These are phyloP conservation scores for Cairneyella variabilis DNA, from an alignment of 495 filamentous ascomycete genomes.

Conservation along the genomic window DNA sequence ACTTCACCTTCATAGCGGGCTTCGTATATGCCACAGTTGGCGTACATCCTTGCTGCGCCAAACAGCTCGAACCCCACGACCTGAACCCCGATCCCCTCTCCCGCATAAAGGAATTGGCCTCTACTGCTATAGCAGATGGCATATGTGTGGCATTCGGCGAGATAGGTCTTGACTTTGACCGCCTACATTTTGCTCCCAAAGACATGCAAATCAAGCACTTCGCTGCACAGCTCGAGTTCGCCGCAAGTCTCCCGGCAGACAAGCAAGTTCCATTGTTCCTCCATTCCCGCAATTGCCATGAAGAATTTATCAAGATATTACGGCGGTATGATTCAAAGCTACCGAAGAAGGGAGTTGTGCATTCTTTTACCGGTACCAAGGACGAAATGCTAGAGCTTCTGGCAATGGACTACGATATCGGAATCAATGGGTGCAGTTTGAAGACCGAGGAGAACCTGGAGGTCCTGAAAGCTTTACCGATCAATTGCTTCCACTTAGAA, in stretches of 20 bases:
- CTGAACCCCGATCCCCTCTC: constrained; percentile 53
- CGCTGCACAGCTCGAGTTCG: constrained; percentile 70
- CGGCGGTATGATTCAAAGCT: constrained; percentile 42
- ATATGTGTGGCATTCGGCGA: constrained; percentile 83
- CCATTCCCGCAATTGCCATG: constrained; percentile 64
- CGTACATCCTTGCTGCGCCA: constrained; percentile 82
- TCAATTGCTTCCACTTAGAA: constrained; percentile 69
- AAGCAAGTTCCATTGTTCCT: constrained; percentile 69
- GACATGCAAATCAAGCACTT: constrained; percentile 84
- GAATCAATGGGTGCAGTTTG: constrained; percentile 70
- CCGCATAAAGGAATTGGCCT: constrained; percentile 56
- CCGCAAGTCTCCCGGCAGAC: too few species aligned
- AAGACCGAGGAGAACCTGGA: constrained; percentile 70
- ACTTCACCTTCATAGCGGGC: constrained; percentile 58
- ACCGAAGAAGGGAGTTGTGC: constrained; percentile 63
- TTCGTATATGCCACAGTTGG: constrained; percentile 85
- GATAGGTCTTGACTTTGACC: constrained; percentile 94
- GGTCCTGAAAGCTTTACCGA: constrained; percentile 62
- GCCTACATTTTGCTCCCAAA: constrained; percentile 70
- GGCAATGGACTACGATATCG: constrained; percentile 61
- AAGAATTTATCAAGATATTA: constrained; percentile 62
- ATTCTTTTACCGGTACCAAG: constrained; percentile 70
- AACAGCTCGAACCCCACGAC: constrained; percentile 59
- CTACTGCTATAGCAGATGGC: constrained; percentile 39
- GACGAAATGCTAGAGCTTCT: constrained; percentile 67